Conservation (phyloP, 768 basidiomycete species). For the Cystofilobasidium macerans region DNA sequence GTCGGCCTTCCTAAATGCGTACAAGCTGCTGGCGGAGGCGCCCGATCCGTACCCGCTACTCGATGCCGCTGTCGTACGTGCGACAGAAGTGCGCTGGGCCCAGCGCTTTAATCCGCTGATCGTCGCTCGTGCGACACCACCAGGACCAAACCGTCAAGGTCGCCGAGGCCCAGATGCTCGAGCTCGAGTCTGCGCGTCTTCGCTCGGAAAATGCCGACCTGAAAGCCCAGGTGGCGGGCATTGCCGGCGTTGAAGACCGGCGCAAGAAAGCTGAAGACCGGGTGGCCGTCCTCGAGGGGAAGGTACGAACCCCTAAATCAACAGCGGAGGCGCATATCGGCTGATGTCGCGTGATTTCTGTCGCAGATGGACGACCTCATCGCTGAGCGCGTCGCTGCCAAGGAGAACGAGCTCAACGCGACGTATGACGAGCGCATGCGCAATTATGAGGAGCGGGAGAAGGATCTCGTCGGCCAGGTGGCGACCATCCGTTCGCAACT, state of each 20-base stretch:
- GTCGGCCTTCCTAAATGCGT: slow-evolving; percentile 90
- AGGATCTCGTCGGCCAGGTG: slow-evolving; percentile 84
- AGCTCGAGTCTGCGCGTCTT: slow-evolving; percentile 59
- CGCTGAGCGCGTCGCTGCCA: slow-evolving; percentile 73
- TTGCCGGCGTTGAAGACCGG: slow-evolving; percentile 52
- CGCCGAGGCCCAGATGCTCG: slow-evolving; percentile 65
- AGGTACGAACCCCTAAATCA: too few relatives aligned
- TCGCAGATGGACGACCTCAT: slow-evolving; percentile 90
- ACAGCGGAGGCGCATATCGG: too few relatives aligned
- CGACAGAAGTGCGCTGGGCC: too few relatives aligned
- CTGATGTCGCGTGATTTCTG: neutral
- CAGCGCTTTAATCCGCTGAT: too few relatives aligned
- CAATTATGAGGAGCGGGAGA: slow-evolving; percentile 93
- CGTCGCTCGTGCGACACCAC: too few relatives aligned
- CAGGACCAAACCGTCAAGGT: slow-evolving; percentile 90
- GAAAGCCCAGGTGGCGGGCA: slow-evolving; percentile 57
- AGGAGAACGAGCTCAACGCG: slow-evolving; percentile 92
- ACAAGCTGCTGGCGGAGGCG: slow-evolving; percentile 91
- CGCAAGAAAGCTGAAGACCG: slow-evolving; percentile 65
- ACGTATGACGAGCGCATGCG: slow-evolving; percentile 91
- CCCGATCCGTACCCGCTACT: slow-evolving; percentile 95
- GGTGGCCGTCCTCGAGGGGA: slow-evolving; percentile 69
- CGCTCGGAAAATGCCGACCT: slow-evolving; percentile 75
- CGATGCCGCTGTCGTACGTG: slow-evolving; percentile 77
- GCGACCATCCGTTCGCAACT: slow-evolving; percentile 78